These are phyloP conservation scores for Gryganskiella cystojenkinii DNA, from an alignment of 192 early-diverging fungal genomes.

Conservation along the genomic window DNA sequence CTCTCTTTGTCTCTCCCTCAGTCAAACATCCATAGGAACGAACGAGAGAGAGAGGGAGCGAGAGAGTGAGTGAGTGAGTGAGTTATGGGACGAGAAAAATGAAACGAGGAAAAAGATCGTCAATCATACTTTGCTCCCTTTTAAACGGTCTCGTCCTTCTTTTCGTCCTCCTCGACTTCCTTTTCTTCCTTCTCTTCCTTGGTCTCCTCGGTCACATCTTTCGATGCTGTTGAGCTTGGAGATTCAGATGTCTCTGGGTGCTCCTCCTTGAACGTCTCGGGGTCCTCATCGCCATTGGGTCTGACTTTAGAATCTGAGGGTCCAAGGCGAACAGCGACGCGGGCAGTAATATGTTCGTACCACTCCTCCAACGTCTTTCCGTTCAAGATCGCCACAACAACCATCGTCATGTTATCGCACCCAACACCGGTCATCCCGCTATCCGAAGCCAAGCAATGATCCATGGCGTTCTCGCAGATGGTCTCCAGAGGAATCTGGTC, in stretches of 20 bases:
- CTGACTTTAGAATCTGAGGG: constrained; percentile 16
- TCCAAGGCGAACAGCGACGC: constrained; percentile 31
- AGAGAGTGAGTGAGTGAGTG: constrained; percentile 7
- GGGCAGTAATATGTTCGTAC: constrained; percentile 61
- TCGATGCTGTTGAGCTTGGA: constrained; percentile 2
- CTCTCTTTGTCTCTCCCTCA: too few species aligned
- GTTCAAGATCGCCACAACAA: constrained; percentile 88
- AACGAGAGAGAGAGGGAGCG: neutral
- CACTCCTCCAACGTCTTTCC: constrained; percentile 84
- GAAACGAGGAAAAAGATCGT: neutral
- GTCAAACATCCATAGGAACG: too few species aligned
- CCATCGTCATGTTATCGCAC: constrained; percentile 99
- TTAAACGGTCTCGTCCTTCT: neutral
- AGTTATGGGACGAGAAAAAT: neutral
- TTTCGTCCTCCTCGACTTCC: neutral
- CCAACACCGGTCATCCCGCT: constrained; percentile 91
- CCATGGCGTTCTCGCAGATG: constrained; percentile 91
- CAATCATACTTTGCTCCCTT: neutral
- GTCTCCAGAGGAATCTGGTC: constrained; percentile 45
- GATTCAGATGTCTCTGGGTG: neutral
- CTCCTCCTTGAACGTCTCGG: constrained; percentile 25
- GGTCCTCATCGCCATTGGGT: constrained; percentile 38
- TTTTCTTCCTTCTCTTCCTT: neutral
- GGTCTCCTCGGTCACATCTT: neutral
- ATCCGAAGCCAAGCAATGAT: constrained; percentile 89